These are phyloP conservation scores for Wallacemonas sp. DNA, from an alignment of 208 protist genomes.

Conservation along the genomic window DNA sequence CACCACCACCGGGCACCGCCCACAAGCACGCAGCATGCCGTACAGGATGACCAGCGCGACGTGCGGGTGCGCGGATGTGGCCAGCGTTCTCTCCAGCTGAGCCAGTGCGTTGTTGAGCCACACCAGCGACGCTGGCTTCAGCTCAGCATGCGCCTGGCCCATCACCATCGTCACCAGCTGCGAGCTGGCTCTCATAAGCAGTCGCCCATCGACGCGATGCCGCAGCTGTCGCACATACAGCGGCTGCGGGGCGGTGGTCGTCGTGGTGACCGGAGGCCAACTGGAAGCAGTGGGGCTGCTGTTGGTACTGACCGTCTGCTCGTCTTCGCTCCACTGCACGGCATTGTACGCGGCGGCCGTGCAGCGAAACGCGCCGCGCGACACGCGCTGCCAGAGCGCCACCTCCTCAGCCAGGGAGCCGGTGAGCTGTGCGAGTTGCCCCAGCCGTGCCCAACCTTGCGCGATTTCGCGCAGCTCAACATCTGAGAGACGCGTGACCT, in stretches of 20 bases:
- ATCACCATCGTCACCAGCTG: neutral
- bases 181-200: neutral
- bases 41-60: neutral
- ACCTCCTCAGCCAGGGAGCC: constrained; percentile 6
- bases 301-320: neutral
- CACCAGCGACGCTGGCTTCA: neutral
- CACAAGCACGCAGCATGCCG: no score
- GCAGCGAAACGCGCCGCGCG: neutral
- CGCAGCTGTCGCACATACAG: neutral
- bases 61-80: neutral
- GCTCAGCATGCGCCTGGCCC: neutral
- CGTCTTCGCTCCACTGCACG: neutral
- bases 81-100: neutral
- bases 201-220: neutral
- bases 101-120: neutral
- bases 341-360: neutral
- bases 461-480: neutral
- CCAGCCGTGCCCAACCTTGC: neutral
- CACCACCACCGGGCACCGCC: no score
- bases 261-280: no score
- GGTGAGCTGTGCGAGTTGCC: neutral
- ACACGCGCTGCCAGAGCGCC: constrained; percentile 3
- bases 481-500: no score
- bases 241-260: no score
- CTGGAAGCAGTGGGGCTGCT: no score